Base-by-base conservation (phyloP, 2,329 filamentous ascomycete species). In the Decorospora gaudefroyi region DNA sequence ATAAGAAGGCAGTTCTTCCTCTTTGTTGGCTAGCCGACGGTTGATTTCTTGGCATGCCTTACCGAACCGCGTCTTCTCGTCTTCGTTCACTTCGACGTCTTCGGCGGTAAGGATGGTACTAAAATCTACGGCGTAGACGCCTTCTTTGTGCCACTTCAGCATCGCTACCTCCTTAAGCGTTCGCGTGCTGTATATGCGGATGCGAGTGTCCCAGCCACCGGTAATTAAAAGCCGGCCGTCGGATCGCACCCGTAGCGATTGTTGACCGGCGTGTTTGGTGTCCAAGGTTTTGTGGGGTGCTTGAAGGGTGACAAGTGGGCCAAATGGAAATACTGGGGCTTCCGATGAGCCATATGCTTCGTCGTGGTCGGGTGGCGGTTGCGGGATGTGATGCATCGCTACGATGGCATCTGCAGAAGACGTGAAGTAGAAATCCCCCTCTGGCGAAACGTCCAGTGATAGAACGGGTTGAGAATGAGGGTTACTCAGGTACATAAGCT, bases 241-340 rank as follows among this genome's bases (percentile, higher is more conserved):
- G 1, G 83, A 85, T 10, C 93, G 83, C 16, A 96, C 78, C 3
- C 73, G 74, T 5, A 99, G 73, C 8, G 84, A 82, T 69, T 99
- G 93, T 67, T 97, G 92, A 1, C 93, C 93, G 0, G 91, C 81
- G 68, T 97, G 93, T 63, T 87, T 92, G 1, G 92, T 96, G 57
- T 92, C 84, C 30, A 84, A 53, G 0, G 73, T 69, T 59, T 85
- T 87, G 36, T 85, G 46, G 6, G 67, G 61, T 0, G 85, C 79
- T 39, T 78, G 51, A 26, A 49, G 12, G 12, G 47, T 44, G 10
- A 51, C 26, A 12, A 33, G 21, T n/a, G 37, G 28, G 9, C 22
- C 21, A 6, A 44, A 50, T 4, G 40, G 16, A 22, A 48, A 44
- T 4, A 18, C 30, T 5, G 41, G 6, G 4, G 31, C 11, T 11